These are phyloP conservation scores for Fusarium algeriense DNA, from an alignment of 2,329 filamentous ascomycete species.

Conservation along the genomic window DNA sequence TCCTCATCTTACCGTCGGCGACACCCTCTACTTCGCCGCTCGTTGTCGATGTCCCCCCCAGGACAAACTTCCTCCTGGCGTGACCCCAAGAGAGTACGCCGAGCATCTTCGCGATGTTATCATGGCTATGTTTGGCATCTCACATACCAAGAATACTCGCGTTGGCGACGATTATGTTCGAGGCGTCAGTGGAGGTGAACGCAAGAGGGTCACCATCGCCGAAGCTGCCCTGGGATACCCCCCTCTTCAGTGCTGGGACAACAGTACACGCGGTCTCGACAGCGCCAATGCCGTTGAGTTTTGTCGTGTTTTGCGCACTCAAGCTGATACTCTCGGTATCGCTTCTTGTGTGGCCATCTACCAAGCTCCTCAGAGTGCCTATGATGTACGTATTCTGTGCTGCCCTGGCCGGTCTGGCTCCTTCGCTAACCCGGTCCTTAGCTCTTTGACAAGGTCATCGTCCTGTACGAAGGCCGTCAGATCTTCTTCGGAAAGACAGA, in stretches of 20 bases:
- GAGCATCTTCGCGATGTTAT: constrained; percentile 74
- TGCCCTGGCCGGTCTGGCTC: accelerated
- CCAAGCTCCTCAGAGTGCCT: constrained; percentile 63
- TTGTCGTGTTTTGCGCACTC: constrained; percentile 69
- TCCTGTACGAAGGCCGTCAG: constrained; percentile 76
- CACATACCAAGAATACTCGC: constrained; percentile 74
- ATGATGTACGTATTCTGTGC: constrained; percentile 32
- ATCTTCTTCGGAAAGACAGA: constrained; percentile 59
- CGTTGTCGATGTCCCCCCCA: constrained; percentile 68
- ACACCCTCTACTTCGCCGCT: constrained; percentile 81
- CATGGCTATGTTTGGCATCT: constrained; percentile 78
- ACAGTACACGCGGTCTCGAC: constrained; percentile 74
- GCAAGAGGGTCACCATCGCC: constrained; percentile 55
- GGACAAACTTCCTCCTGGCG: constrained; percentile 66
- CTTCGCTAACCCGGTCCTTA: neutral
- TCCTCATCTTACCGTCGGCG: constrained; percentile 77
- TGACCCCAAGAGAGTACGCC: constrained; percentile 63
- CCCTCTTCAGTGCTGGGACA: constrained; percentile 77
- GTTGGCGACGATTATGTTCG: constrained; percentile 78
- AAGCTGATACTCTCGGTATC: constrained; percentile 70
- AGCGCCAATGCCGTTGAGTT: constrained; percentile 74
- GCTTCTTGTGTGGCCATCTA: constrained; percentile 73
- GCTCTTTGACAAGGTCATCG: constrained; percentile 75
- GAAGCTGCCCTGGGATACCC: constrained; percentile 50
- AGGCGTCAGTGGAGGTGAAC: constrained; percentile 64